Base-by-base conservation (phyloP, 2,329 filamentous ascomycete species). In the Colletotrichum limetticola region DNA sequence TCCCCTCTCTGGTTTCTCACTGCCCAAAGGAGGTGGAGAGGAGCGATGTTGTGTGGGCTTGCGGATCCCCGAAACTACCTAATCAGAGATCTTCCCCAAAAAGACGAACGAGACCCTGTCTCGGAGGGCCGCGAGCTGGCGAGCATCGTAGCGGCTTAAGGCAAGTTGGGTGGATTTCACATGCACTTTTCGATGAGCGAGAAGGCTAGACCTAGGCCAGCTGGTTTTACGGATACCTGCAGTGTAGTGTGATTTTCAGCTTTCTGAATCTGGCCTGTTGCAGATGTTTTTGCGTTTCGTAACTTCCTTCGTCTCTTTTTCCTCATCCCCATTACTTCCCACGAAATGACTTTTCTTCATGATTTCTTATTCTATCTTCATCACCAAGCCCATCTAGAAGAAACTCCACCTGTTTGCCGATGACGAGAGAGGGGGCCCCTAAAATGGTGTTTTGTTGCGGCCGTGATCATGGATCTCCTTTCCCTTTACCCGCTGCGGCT, bases 51-150 rank as follows among this genome's bases (percentile, higher is more conserved):
- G 26, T 52, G 53, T 16, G 12, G 49, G 46, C 49, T 22, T 49
- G 68, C 46, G 63, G 68, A 67, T 71, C 63, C 19, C 19, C 68
- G 49, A 61, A 60, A 56, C 56, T 46, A 57, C 56, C 68, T 71
- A 56, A 67, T 28, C 68, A 67, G 46, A 67, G 56, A 67, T 71
- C 68, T 49, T 24, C 64, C 35, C 22, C n/a, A 24, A 26, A 63
- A 8, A 11, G 19, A 52, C 19, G 30, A 19, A n/a, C 26, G 19
- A 53, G 63, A 19, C 56, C 61, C 63, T 24, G 56, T 35, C 35
- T 46, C 37, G 28, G 14, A 63, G 46, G 46, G 28, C 22, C 42
- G 42, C 42, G 19, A 49, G 42, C 42, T 26, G 19, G 46, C 28
- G 30, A 64, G 46, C 28, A 35, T 64, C 61, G 30, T 53, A 8